phyloP scores from a whole-genome alignment of 1,284 basidiomycete species.

The Rugosomyces carneus region DNA sequence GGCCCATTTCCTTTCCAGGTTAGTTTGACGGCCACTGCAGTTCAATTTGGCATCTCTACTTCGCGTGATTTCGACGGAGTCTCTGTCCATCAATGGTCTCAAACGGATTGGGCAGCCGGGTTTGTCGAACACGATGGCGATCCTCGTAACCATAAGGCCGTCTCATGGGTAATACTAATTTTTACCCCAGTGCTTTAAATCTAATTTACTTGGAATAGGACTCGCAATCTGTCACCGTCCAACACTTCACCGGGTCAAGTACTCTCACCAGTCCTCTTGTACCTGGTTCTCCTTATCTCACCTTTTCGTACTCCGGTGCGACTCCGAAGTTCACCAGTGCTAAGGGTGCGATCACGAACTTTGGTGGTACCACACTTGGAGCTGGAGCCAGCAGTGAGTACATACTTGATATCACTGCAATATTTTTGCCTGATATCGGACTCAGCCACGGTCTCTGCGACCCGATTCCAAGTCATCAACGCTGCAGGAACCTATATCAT shows the following conservation, averaged over 20 bases:
- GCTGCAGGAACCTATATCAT: constrained; percentile 25
- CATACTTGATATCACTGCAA: neutral
- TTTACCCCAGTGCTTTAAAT: neutral
- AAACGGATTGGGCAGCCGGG: constrained; percentile 28
- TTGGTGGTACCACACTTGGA: constrained; percentile 21
- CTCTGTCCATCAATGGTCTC: constrained; percentile 26
- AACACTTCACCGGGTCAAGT: constrained; percentile 27
- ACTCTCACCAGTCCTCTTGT: constrained; percentile 27
- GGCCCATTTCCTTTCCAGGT: constrained; percentile 30
- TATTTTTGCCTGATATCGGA: neutral
- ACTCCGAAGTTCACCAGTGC: constrained; percentile 26
- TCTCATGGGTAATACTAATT: constrained; percentile 23
- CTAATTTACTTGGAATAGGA: constrained; percentile 19
- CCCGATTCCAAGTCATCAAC: constrained; percentile 25
- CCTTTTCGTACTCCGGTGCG: constrained; percentile 24
- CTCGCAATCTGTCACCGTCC: constrained; percentile 27
- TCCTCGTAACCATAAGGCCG: constrained; percentile 24
- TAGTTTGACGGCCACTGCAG: constrained; percentile 19
- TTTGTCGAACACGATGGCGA: constrained; percentile 27
- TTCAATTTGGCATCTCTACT: constrained; percentile 28
- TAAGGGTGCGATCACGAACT: constrained; percentile 24
- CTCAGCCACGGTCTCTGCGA: constrained; percentile 22
- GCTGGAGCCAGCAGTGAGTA: constrained; percentile 17
- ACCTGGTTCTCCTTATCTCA: constrained; percentile 30
- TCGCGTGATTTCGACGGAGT: constrained; percentile 26